A percentile compares a stretch with the other conserved stretches of the same genome.
Evolutionary conservation across 2,329 filamentous ascomycete species (phyloP).

Genomic region (Ophiostoma perfectum): DNA sequence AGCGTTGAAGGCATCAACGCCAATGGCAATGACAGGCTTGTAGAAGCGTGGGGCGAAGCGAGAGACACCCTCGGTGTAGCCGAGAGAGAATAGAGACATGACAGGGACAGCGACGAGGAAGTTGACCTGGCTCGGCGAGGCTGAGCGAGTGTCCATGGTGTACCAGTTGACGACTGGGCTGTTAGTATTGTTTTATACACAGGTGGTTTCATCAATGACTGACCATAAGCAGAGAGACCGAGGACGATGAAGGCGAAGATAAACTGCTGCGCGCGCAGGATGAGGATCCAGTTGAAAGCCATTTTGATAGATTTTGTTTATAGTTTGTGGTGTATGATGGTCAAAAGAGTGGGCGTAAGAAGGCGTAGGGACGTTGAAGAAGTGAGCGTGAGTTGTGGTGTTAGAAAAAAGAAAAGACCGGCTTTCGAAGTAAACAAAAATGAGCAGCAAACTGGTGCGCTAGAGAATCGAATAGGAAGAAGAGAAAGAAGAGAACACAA

Average conservation of each 20-base stretch:
- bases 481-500: slow-evolving; percentile 22
- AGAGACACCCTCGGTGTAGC: slow-evolving; percentile 48
- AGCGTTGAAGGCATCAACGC: slow-evolving; percentile 47
- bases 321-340: not conserved
- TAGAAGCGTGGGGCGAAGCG: slow-evolving; percentile 42
- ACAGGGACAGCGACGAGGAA: slow-evolving; percentile 53
- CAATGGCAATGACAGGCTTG: slow-evolving; percentile 46
- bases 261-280: slow-evolving; percentile 44
- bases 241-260: slow-evolving; percentile 44
- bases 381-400: not conserved
- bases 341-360: not conserved
- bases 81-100: slow-evolving; percentile 50
- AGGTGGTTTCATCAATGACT: not conserved
- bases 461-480: slow-evolving; percentile 25
- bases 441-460: slow-evolving; percentile 31
- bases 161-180: slow-evolving; percentile 55
- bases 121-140: slow-evolving; percentile 52
- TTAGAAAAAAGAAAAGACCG: slow-evolving; percentile 23
- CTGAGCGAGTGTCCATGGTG: slow-evolving; percentile 47
- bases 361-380: not conserved
- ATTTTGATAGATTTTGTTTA: slow-evolving; percentile 32
- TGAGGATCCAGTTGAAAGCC: slow-evolving; percentile 36
- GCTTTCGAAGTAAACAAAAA: slow-evolving; percentile 17
- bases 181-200: not conserved
- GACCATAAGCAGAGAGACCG: slow-evolving; percentile 47